phyloP scores from a whole-genome alignment of 1,139 yeast genomes.

The Nakaseomyces delphensis region DNA sequence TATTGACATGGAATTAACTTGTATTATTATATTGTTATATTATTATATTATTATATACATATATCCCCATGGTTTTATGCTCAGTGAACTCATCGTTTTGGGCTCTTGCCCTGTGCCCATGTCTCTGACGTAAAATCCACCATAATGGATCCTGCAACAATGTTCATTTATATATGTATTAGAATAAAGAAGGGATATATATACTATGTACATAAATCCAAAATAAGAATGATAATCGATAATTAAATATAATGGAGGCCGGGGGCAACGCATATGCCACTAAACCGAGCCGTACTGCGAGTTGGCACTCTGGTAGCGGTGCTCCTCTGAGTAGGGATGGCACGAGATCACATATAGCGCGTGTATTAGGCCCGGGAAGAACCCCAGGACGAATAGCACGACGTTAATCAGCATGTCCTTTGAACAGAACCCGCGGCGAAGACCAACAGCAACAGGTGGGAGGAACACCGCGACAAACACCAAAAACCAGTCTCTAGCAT shows the following conservation, averaged over 20 bases:
- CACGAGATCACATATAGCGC: slow-evolving; percentile 41
- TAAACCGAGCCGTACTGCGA: slow-evolving; percentile 6
- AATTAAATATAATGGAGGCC: too few relatives aligned
- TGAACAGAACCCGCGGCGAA: slow-evolving; percentile 66
- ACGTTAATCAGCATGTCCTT: slow-evolving; percentile 53
- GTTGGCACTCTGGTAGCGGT: slow-evolving; percentile 7
- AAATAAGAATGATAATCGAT: too few relatives aligned
- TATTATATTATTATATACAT: not conserved
- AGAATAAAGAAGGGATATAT: too few relatives aligned
- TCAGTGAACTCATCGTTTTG: too few relatives aligned
- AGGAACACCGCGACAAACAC: slow-evolving; percentile 71
- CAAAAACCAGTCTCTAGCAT: slow-evolving; percentile 65
- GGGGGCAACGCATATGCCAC: not conserved
- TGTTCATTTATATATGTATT: too few relatives aligned
- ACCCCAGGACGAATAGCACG: slow-evolving; percentile 66
- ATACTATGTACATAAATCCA: too few relatives aligned
- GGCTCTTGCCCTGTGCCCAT: too few relatives aligned
- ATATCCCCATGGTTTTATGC: too few relatives aligned
- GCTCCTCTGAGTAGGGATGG: slow-evolving; percentile 19
- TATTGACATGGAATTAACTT: not conserved
- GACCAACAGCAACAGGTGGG: slow-evolving; percentile 76
- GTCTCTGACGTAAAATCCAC: too few relatives aligned
- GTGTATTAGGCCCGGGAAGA: slow-evolving; percentile 70
- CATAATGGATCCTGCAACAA: too few relatives aligned
- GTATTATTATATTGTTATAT: not conserved